These are phyloP conservation scores for Neonectria faginata DNA, from an alignment of 2,329 filamentous ascomycete species.

Conservation along the genomic window DNA sequence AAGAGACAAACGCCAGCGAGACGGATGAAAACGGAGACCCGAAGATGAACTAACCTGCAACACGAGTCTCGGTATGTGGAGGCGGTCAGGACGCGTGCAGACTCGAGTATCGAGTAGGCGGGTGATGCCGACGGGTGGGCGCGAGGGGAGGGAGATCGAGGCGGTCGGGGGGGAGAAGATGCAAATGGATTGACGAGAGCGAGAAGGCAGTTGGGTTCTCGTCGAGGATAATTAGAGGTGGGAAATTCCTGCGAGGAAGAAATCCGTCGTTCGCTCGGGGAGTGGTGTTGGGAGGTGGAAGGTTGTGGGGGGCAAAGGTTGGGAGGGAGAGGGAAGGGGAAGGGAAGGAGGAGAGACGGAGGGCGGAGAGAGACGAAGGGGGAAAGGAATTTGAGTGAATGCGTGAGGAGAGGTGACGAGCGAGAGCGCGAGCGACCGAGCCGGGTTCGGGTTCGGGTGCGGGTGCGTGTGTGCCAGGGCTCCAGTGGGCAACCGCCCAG, in stretches of 20 bases:
- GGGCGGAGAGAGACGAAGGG: conserved; percentile 36
- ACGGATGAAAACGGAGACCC: conserved; percentile 2
- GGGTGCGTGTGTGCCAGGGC: conserved; percentile 17
- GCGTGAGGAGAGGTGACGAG: background rate
- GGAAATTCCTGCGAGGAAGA: conserved; percentile 4
- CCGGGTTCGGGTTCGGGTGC: conserved; percentile 15
- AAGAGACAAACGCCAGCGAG: background rate
- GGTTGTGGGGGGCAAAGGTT: conserved; percentile 35
- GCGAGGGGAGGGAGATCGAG: conserved; percentile 10
- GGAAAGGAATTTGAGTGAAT: conserved; percentile 41
- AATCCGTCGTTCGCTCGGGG: conserved; percentile 18
- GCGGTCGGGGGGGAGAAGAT: conserved; percentile 19
- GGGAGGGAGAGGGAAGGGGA: conserved; percentile 32
- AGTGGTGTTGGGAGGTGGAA: conserved; percentile 31
- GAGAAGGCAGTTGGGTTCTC: conserved; percentile 15
- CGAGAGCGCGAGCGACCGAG: conserved; percentile 5
- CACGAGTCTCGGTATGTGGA: conserved; percentile 30
- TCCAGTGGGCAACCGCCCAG: conserved; percentile 1
- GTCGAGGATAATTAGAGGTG: conserved; percentile 15
- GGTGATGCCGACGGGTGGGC: conserved; percentile 20
- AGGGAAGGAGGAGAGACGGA: conserved; percentile 35
- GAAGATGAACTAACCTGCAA: conserved; percentile 41
- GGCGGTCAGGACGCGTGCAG: conserved; percentile 45
- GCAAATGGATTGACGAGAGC: conserved; percentile 8
- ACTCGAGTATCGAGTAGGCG: conserved; percentile 29